Evolutionary conservation across 2,329 filamentous ascomycete genomes (phyloP), one percentile per base, ranked within the genome.

Genomic region (Pseudogymnoascus sp.): DNA sequence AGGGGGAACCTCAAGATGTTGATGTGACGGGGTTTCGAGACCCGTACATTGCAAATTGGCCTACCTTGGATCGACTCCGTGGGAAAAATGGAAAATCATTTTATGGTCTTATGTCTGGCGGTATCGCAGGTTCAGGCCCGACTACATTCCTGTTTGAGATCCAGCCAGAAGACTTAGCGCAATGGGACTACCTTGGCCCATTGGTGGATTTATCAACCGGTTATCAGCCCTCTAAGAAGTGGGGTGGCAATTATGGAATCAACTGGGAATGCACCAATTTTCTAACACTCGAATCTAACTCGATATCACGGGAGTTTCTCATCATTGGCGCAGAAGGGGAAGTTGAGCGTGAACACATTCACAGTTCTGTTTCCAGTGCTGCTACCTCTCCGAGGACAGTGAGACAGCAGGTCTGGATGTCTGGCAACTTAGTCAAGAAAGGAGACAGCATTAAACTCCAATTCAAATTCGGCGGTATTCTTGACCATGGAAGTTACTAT

Each of bases 1-100:
- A 61, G 0, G 72, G 70, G 0, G 70, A 72, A 6, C 73, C 73
- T 0, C 66, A 70, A 0, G 65, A 62, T 5, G 42, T 74, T 1
- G 58, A 59, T 0, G 72, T 75, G 0, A 72, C 69, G 0, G 73
- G 73, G 4, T 75, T 71, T n/a, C 64, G 73, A 9, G 73, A 75
- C 39, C 73, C 73, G 2, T 75, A 65, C n/a, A 35, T 75, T 0
- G 66, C 70, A 0, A 60, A 63, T 31, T 75, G 72, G 70, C 67
- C 69, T 6, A 66, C 68, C 0, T 45, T 74, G 35, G 68, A 73
- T 18, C 59, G 62, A 1, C n/a, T 67, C 1, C 66, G 64, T 3
- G 70, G 70, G 1, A 15, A 68, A 63, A 55, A 25, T 45, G 40
- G 21, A 12, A 27, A 45, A 45, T 45, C 40, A 6, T 12, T 45